Percentiles rank a stretch among this genome's conserved stretches.
Conservation (phyloP, 257 asterid genomes). For the Scutellaria galericulata region DNA sequence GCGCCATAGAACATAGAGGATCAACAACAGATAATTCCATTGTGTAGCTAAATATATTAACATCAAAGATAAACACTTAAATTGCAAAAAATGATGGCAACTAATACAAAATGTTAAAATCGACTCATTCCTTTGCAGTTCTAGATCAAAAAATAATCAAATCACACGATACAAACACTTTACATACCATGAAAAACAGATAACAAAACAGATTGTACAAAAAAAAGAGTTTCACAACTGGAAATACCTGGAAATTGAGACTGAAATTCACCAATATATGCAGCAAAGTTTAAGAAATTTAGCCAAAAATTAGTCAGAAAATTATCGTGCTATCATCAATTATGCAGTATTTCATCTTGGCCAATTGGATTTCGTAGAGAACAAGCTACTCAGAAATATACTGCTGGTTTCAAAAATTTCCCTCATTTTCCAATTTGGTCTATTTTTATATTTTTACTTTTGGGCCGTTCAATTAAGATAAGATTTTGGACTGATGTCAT, state of each 20-base stretch:
- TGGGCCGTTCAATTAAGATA: background rate
- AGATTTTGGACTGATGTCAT: background rate
- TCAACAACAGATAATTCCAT: background rate
- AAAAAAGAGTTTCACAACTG: background rate
- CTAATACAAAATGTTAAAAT: background rate
- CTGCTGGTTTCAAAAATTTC: background rate
- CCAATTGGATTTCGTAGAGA: constrained; percentile 22
- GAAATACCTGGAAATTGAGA: constrained; percentile 36
- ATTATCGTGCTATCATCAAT: background rate
- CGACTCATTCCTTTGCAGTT: constrained; percentile 1
- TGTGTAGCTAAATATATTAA: background rate
- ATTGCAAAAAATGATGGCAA: background rate
- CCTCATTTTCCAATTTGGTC: background rate
- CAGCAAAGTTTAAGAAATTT: background rate
- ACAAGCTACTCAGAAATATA: constrained; percentile 22
- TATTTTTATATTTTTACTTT: background rate
- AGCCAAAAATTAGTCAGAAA: background rate
- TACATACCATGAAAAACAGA: background rate
- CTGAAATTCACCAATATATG: background rate
- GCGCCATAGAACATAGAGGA: constrained; percentile 6
- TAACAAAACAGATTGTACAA: background rate
- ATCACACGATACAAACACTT: background rate
- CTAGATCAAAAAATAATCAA: constrained; percentile 18
- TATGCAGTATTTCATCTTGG: constrained; percentile 10
- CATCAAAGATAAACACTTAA: background rate